phyloP scores from a whole-genome alignment of 2,329 filamentous ascomycete species.

The Chrysosporium keratinophilum region DNA sequence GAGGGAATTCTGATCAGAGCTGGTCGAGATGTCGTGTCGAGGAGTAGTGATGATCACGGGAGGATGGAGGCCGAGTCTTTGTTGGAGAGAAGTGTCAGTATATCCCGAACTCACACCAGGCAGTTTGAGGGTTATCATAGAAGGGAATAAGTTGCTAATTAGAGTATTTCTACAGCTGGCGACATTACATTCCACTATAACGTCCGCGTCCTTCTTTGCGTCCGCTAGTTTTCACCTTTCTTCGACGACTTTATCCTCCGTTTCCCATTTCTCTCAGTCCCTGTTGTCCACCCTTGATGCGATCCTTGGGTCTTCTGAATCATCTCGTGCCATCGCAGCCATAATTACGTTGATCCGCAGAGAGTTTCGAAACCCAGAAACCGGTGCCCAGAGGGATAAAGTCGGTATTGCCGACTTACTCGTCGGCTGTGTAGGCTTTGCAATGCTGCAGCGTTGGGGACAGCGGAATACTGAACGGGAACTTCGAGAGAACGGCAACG shows the following conservation, averaged over 20 bases:
- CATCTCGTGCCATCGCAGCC: slow-evolving; percentile 39
- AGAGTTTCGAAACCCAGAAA: slow-evolving; percentile 34
- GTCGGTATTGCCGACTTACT: slow-evolving; percentile 37
- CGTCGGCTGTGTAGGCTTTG: slow-evolving; percentile 37
- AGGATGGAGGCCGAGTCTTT: slow-evolving; percentile 36
- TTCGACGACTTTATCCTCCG: slow-evolving; percentile 35
- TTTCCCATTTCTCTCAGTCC: slow-evolving; percentile 35
- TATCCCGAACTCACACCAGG: background rate
- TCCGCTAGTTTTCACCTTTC: slow-evolving; percentile 39
- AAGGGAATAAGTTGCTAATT: background rate
- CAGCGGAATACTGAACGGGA: slow-evolving; percentile 35
- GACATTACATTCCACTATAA: slow-evolving; percentile 36
- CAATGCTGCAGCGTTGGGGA: slow-evolving; percentile 39
- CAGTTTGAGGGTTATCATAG: background rate
- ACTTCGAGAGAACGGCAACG: slow-evolving; percentile 33
- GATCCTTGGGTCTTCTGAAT: slow-evolving; percentile 40
- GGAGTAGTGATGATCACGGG: slow-evolving; percentile 40
- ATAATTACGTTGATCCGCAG: slow-evolving; percentile 39
- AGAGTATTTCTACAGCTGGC: slow-evolving; percentile 27
- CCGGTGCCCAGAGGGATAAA: slow-evolving; percentile 24
- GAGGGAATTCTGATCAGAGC: slow-evolving; percentile 37
- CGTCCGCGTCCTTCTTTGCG: slow-evolving; percentile 39
- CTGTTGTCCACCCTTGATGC: slow-evolving; percentile 39
- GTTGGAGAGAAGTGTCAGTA: slow-evolving; percentile 37
- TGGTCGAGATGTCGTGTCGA: slow-evolving; percentile 35